Evolutionary conservation across 148 eudicot genomes (phyloP).

Genomic region (Rheum nobile): DNA sequence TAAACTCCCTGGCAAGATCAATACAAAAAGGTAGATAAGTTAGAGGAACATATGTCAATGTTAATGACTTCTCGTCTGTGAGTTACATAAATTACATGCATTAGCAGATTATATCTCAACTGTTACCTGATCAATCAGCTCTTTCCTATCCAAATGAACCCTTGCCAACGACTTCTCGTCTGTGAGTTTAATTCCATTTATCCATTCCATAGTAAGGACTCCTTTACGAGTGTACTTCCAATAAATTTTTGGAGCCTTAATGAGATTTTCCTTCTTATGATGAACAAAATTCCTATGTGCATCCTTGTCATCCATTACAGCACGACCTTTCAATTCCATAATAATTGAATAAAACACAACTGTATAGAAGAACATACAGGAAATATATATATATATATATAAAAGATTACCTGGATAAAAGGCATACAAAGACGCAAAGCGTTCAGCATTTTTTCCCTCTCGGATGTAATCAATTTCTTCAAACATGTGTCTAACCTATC

Average conservation of each 20-base stretch:
- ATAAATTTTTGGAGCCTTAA: constrained; percentile 84
- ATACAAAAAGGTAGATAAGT: background rate
- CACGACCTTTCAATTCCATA: constrained; percentile 23
- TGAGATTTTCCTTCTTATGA: constrained; percentile 23
- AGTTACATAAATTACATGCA: background rate
- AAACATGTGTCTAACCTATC: constrained; percentile 98
- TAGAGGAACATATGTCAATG: background rate
- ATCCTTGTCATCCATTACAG: constrained; percentile 17
- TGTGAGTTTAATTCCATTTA: constrained; percentile 90
- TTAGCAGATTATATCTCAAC: background rate
- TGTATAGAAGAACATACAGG: background rate
- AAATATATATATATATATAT: no score
- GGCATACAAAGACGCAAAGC: constrained; percentile 77
- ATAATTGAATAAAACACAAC: constrained; percentile 5
- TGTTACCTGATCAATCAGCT: constrained; percentile 83
- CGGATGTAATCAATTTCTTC: constrained; percentile 96
- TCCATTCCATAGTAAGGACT: constrained; percentile 97
- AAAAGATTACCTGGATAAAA: constrained; percentile 38
- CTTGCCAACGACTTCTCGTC: constrained; percentile 49
- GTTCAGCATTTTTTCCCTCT: constrained; percentile 95
- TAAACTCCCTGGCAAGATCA: constrained; percentile 53
- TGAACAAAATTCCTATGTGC: constrained; percentile 14
- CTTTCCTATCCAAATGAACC: constrained; percentile 53
- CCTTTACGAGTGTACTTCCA: constrained; percentile 85
- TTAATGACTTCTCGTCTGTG: no score